Conservation (phyloP, 75 land plant species). For the Chamaecyparis obtusa region DNA sequence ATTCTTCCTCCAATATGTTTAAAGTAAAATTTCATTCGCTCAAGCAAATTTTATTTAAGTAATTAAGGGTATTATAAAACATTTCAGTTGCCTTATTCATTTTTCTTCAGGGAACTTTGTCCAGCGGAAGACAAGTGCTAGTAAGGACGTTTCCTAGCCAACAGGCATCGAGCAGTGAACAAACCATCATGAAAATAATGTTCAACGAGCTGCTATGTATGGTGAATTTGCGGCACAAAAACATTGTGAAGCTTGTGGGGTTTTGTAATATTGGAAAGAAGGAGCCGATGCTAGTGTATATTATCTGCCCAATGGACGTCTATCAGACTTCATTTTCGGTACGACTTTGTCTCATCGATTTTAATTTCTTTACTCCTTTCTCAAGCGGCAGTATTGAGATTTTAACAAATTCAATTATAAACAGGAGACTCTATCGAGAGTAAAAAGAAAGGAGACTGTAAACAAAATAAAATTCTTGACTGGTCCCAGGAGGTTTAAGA, state of each 20-base stretch:
- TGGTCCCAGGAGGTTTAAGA: slow-evolving; percentile 50
- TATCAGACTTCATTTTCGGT: slow-evolving; percentile 11
- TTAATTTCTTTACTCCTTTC: no score
- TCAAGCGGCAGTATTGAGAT: no score
- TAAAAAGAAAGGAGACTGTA: no score
- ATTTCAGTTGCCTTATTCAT: no score
- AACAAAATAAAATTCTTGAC: background rate
- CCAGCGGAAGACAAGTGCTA: background rate
- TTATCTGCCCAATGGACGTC: slow-evolving; percentile 62
- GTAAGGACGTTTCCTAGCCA: background rate
- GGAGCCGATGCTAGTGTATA: slow-evolving; percentile 58
- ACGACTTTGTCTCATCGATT: no score
- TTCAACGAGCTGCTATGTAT: background rate
- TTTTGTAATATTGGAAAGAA: slow-evolving; percentile 28
- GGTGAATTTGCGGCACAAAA: slow-evolving; percentile 55
- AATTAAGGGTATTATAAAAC: no score
- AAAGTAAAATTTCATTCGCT: no score
- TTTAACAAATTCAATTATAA: no score
- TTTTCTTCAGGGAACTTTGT: background rate
- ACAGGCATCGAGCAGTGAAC: background rate
- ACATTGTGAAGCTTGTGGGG: slow-evolving; percentile 67
- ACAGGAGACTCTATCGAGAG: no score
- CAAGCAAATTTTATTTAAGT: no score
- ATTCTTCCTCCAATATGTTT: no score
- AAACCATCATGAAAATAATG: no score